Evolutionary conservation across 305 asterid genomes (phyloP), one percentile per base, ranked within the genome.

Genomic region (Caryopteris hybrid): DNA sequence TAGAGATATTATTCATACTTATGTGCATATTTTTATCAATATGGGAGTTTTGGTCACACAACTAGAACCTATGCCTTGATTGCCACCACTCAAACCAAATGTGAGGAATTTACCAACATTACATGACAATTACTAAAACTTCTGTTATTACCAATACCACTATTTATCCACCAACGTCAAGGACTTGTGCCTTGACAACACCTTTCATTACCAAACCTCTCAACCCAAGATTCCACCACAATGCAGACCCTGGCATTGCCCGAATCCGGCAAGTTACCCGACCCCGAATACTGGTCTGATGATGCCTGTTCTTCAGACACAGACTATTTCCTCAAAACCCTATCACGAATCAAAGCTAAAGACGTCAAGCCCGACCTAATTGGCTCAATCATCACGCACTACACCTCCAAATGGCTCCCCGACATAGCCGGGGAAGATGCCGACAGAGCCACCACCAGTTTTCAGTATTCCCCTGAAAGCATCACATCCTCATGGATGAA

Each of bases 341-440:
- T 92, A 3, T 78, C 88, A 5, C 74, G 73, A 43, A 72, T 92
- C 61, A 80, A 85, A 39, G 83, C 78, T 13, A 82, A 83, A 56
- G 96, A 86, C 5, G 84, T 80, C 13, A 62, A 79, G 18, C 96
- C 96, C 0, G 96, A 92, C 21, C 72, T 86, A 5, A 76, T 92
- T 29, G 92, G 85, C 73, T 84, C 96, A 13, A 75, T 87, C 77
- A 92, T 92, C 53, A 78, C 89, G 1, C 90, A 88, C 29, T 89
- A 89, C 13, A 90, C 96, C 3, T 80, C 88, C 39, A 89, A 84
- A 43, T 86, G 93, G 86, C 92, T 92, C 16, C 96, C 96, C 1
- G 96, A 84, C 20, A 55, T 80, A 10, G 79, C 86, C 7, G 64
- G 41, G 0, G 69, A 47, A 17, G 72, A 69, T 1, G 38, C 61